Evolutionary conservation across 139 green algal genomes (phyloP), one percentile per base, ranked within the genome.

Genomic region (Micromonas pusilla): DNA sequence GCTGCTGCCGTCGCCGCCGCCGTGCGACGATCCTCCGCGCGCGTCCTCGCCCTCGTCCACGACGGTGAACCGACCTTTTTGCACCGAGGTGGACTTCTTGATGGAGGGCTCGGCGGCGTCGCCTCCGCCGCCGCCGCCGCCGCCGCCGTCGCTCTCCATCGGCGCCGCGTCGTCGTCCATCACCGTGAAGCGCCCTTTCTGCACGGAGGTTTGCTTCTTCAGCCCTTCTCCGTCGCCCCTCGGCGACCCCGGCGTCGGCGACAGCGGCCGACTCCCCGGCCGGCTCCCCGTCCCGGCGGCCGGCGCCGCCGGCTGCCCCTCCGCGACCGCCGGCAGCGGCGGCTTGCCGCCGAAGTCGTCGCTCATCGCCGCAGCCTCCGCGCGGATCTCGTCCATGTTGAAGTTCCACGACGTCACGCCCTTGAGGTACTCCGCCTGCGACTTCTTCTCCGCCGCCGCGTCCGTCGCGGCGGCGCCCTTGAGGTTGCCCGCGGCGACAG

Each of bases 401-500:
- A 98, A 97, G 81, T 97, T 96, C 94, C 94, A 98, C 26, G 80
- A 83, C 63, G 73, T 89, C 0, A 98, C 89, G 6, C 94, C 94
- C 60, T 83, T 39, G 66, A 62, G 62, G 38, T 80, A 72, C 73
- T 86, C 79, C 19, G 81, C 66, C 31, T 81, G 62, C 73, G 60
- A 74, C 23, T 52, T 77, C 52, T 74, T 30, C 73, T 80, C 52
- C 54, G 79, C 45, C 3, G 70, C 70, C 23, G 67, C 70, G 38
- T 78, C 68, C 20, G 21, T 67, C 25, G 57, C 54, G 36, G 52
- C 66, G 28, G 39, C 74, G 53, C 38, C 54, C n/a, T 34, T 26
- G 30, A 32, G 28, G n/a, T 25, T 34, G 20, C 31, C 63, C 6
- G 52, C 68, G 36, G 34, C 68, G 23, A 63, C 38, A 2, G 30